Evolutionary conservation across 2,329 filamentous ascomycete genomes (phyloP).

Genomic region (Blastomyces emzantsi): DNA sequence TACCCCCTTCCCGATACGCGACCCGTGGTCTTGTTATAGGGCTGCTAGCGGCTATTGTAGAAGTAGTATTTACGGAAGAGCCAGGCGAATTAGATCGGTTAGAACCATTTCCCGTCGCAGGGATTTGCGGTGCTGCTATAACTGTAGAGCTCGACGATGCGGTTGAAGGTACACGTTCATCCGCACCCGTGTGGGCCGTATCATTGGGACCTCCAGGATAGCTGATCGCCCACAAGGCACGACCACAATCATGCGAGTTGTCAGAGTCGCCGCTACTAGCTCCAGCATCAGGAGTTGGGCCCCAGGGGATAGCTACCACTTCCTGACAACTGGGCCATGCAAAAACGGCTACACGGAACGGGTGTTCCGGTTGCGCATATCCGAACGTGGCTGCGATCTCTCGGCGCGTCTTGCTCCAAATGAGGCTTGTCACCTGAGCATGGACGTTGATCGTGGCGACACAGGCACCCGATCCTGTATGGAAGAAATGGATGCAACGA

Average conservation of each 20-base stretch:
- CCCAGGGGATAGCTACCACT: conserved; percentile 78
- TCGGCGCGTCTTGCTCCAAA: conserved; percentile 76
- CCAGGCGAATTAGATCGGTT: neutral
- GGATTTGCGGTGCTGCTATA: neutral
- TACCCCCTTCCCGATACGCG: conserved; percentile 43
- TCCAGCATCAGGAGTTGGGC: conserved; percentile 41
- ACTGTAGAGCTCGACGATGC: conserved; percentile 1
- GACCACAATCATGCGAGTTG: conserved; percentile 29
- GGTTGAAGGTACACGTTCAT: neutral
- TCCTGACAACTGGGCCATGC: conserved; percentile 87
- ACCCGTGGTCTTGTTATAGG: neutral
- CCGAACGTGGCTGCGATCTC: conserved; percentile 94
- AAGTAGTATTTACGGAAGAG: neutral
- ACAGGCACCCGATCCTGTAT: conserved; percentile 70
- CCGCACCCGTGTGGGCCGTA: neutral
- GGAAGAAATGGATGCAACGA: conserved; percentile 92
- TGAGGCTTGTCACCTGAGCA: conserved; percentile 84
- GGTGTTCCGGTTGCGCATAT: conserved; percentile 82
- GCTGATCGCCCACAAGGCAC: conserved; percentile 74
- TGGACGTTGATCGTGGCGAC: conserved; percentile 87
- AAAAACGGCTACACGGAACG: conserved; percentile 83
- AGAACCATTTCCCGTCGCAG: neutral
- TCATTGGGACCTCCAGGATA: conserved; percentile 59
- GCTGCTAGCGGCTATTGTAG: neutral
- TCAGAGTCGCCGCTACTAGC: conserved; percentile 20